Percentiles rank a stretch among this genome's conserved stretches.
Evolutionary conservation across 495 filamentous ascomycete species (phyloP).

Genomic region (Poronia punctata): DNA sequence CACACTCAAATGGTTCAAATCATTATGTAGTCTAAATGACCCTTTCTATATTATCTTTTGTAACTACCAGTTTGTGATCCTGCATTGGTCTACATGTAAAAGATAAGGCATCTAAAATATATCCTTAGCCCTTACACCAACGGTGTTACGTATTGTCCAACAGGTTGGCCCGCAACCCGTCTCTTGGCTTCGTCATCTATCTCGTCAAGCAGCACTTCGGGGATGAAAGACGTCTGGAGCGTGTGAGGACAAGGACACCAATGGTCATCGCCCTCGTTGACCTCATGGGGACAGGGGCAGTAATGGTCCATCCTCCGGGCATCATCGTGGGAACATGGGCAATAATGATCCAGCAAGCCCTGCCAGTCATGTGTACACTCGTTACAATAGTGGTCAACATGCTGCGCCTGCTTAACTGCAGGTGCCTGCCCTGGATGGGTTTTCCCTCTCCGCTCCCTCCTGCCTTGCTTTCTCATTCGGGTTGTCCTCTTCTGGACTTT

Average conservation of each 20-base stretch:
- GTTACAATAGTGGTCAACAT: conserved; percentile 1
- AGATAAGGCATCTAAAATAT: too few relatives aligned
- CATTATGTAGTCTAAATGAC: too few relatives aligned
- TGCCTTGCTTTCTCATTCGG: neutral
- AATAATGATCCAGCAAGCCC: conserved; percentile 2
- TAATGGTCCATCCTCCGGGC: neutral
- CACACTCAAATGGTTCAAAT: too few relatives aligned
- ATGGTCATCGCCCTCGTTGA: neutral
- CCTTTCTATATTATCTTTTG: too few relatives aligned
- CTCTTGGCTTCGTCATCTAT: neutral
- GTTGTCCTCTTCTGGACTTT: neutral
- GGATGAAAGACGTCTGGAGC: conserved; percentile 1
- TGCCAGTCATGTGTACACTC: conserved; percentile 6
- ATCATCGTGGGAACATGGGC: conserved; percentile 5
- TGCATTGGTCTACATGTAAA: too few relatives aligned
- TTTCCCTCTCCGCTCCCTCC: neutral
- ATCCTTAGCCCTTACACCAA: too few relatives aligned
- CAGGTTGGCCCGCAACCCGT: neutral
- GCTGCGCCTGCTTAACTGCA: neutral
- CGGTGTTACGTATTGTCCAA: too few relatives aligned
- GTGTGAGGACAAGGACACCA: conserved; percentile 6
- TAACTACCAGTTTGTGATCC: too few relatives aligned
- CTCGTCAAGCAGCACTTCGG: neutral
- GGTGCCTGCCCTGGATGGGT: neutral
- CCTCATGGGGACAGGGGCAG: neutral